Evolutionary conservation across 1,284 basidiomycete genomes (phyloP).

Genomic region (Veloporphyrellus conicus): DNA sequence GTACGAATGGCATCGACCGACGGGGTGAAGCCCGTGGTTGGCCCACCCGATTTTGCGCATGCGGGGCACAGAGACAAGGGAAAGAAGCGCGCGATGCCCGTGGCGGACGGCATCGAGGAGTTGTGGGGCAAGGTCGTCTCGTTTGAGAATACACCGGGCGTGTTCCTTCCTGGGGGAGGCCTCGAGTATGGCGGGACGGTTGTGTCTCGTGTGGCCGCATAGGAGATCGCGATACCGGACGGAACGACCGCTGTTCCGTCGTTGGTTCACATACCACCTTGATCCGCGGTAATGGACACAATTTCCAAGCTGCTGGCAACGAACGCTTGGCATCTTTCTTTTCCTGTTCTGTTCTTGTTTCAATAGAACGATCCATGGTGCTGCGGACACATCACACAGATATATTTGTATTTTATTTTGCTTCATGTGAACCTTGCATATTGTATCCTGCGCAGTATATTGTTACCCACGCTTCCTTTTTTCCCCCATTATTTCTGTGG

Average conservation of each 20-base stretch:
- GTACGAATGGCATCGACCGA: slow-evolving; percentile 47
- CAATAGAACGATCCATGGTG: slow-evolving; percentile 1
- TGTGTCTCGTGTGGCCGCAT: slow-evolving; percentile 31
- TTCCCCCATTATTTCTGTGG: background rate
- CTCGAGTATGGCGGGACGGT: slow-evolving; percentile 31
- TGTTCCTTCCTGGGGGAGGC: slow-evolving; percentile 32
- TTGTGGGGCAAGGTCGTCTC: slow-evolving; percentile 30
- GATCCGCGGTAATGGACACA: background rate
- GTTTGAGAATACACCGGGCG: slow-evolving; percentile 40
- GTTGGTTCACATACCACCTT: background rate
- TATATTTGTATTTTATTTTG: slow-evolving; percentile 12
- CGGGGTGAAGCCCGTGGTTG: slow-evolving; percentile 42
- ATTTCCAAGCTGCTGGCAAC: background rate
- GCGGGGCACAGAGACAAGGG: slow-evolving; percentile 21
- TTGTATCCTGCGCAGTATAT: slow-evolving; percentile 11
- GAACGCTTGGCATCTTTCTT: background rate
- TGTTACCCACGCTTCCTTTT: slow-evolving; percentile 3
- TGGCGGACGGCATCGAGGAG: slow-evolving; percentile 23
- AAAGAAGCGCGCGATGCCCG: slow-evolving; percentile 16
- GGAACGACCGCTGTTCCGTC: background rate
- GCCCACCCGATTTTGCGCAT: slow-evolving; percentile 22
- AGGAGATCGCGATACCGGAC: background rate
- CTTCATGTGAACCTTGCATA: slow-evolving; percentile 1
- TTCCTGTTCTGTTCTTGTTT: slow-evolving; percentile 3
- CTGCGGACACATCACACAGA: slow-evolving; percentile 17